Conservation (phyloP, 305 asterid genomes). For the Solanum hybrid region DNA sequence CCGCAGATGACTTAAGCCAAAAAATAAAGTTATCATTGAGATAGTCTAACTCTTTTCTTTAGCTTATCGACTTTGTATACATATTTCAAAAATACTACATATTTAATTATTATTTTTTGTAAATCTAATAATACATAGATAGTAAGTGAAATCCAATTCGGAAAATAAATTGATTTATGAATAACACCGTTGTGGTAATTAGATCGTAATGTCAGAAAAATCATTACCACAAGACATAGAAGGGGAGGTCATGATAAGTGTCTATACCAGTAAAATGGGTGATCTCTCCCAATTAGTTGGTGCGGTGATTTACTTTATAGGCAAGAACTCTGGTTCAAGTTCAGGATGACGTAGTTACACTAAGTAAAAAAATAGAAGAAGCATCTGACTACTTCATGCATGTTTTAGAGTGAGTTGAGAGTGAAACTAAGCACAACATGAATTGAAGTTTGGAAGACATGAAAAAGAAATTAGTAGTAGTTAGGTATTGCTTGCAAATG, state of each 20-base stretch:
- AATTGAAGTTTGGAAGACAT: constrained; percentile 8
- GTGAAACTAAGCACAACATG: constrained; percentile 6
- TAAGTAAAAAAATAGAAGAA: neutral
- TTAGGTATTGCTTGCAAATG: constrained; percentile 24
- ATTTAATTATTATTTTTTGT: neutral
- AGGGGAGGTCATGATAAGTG: neutral
- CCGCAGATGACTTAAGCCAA: too few relatives aligned
- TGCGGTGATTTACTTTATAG: neutral
- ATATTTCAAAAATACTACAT: neutral
- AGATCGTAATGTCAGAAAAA: neutral
- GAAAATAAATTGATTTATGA: neutral
- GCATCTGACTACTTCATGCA: neutral
- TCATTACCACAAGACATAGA: neutral
- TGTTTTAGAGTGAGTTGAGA: neutral
- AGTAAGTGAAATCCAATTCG: neutral
- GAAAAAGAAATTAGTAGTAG: constrained; percentile 1
- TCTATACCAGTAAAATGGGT: neutral
- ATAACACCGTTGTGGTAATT: neutral
- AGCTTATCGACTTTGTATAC: neutral
- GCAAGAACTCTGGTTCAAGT: neutral
- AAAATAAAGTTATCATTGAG: neutral
- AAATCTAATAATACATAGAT: neutral
- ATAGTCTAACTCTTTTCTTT: neutral
- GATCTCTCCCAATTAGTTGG: neutral
- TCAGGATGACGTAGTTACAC: neutral